Evolutionary conservation across 2,329 filamentous ascomycete species (phyloP), one percentile per base, ranked within the genome.

Genomic region (Orbilia blumenaviensis): DNA sequence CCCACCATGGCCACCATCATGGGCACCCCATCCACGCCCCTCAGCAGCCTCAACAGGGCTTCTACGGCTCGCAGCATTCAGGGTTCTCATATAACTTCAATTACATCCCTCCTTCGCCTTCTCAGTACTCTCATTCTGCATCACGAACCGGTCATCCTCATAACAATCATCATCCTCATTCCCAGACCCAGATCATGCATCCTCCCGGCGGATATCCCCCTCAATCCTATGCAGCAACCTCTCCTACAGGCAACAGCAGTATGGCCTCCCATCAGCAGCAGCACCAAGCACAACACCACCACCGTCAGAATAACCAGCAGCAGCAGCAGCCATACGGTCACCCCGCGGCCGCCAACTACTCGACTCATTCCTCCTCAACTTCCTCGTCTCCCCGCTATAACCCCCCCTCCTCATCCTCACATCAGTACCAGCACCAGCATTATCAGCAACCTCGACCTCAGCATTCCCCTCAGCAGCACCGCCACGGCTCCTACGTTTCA

Each of bases 21-120:
- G 21, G 25, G 41, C 18, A 23, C 9, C 32, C 14, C 44, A 29
- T 32, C 8, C 60, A 18, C 42, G 48, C 68, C 61, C 60, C 58
- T 21, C 18, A 50, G 14, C 46, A 60, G 16, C 29, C 42, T 4
- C 54, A 42, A n/a, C 68, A 66, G 32, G 60, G 23, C 27, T 69
- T 69, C 64, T 76, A 69, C 46, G 58, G 38, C 41, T 41, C 50
- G 42, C 72, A 76, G 64, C 64, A 76, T 34, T 44, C 64, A n/a
- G 72, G 72, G 1, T 76, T 52, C 41, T 25, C 16, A 3, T 75
- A 75, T 48, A 75, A 75, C 71, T 75, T 75, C 64, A 76, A 76
- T 42, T 76, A 76, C 41, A 48, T 76, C 23, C 72, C 63, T 14
- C 71, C 72, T 12, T 18, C 62, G 42, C 44, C 27, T 3, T 34